A percentile compares a stretch with the other conserved stretches of the same genome.
phyloP scores from a whole-genome alignment of 108 stramenopile genomes.

The Cyclotella atomus region DNA sequence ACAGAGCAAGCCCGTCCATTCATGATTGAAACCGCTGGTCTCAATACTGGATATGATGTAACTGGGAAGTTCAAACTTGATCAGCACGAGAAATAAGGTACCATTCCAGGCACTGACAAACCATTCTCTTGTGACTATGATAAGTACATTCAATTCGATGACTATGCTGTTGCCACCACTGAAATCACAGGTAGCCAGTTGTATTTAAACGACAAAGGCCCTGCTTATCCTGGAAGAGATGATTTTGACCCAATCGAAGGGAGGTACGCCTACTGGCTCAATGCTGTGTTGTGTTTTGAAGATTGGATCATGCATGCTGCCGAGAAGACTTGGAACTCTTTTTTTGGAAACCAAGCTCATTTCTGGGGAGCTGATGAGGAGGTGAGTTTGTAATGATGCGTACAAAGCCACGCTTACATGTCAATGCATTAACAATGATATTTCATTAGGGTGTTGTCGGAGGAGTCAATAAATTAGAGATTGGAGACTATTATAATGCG shows the following conservation, averaged over 20 bases:
- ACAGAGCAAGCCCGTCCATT: background rate
- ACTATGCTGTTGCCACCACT: slow-evolving; percentile 4
- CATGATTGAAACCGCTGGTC: background rate
- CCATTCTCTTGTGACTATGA: slow-evolving; percentile 10
- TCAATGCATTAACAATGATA: no score
- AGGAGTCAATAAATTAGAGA: background rate
- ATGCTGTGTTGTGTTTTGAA: slow-evolving; percentile 11
- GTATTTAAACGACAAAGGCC: background rate
- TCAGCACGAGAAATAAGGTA: background rate
- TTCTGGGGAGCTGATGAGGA: slow-evolving; percentile 4
- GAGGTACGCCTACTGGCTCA: slow-evolving; percentile 1
- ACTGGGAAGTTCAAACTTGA: slow-evolving; percentile 3
- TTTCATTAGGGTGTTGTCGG: background rate
- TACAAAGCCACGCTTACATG: no score
- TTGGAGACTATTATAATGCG: slow-evolving; percentile 2
- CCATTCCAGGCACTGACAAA: background rate
- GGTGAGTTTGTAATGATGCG: slow-evolving; percentile 9
- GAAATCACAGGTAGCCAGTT: background rate
- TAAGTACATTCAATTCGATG: slow-evolving; percentile 5
- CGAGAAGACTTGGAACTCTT: background rate
- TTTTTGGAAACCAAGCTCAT: slow-evolving; percentile 4
- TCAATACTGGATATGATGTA: background rate
- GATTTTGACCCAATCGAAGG: background rate
- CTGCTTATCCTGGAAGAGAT: background rate
- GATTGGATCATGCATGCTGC: slow-evolving; percentile 1